Evolutionary conservation across 371 early-diverging fungal species (phyloP), one percentile per base, ranked within the genome.

Genomic region (Basidiobolus meristosporus): DNA sequence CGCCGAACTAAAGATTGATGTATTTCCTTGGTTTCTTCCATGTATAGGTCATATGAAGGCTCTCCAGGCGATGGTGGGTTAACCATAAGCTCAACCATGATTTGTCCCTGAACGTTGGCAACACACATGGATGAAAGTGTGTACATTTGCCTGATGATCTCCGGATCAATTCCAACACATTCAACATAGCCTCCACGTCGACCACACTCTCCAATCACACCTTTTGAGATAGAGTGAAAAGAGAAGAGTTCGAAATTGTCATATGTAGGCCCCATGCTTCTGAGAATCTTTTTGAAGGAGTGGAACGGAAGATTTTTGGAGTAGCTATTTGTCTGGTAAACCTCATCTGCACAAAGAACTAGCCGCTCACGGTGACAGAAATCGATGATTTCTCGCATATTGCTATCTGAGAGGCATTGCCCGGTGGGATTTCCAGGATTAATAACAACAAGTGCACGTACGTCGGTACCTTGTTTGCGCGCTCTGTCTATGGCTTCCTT

Each of bases 401-500:
- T 85, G 21, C 68, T 68, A 45, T 70, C 70, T 2, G 63, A 51
- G 22, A 97, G 63, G 44, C 81, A 82, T 52, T 88, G 85, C 36
- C 98, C 98, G 7, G 95, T 92, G 3, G 98, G 98, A 66, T 97
- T 97, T 29, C 96, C 98, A 14, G 98, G 98, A 56, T 97, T 97
- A 58, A 97, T 95, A 38, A 97, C 84, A 41, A 82, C 88, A 16
- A 97, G 59, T 0, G 95, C 93, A 36, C 91, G 83, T 1, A 91
- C 90, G 38, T 97, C 87, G 12, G 72, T 50, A 19, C 84, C 87
- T 4, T 66, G 45, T n/a, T 47, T 48, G 35, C 82, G 71, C 2
- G 88, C 82, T 44, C 73, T 67, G 5, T 50, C 36, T 4, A 89
- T 59, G 7, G 79, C 57, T 1, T 56, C 43, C 42, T 63, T 48